Conservation (phyloP, 768 basidiomycete genomes). For the Lactifluus volemus region DNA sequence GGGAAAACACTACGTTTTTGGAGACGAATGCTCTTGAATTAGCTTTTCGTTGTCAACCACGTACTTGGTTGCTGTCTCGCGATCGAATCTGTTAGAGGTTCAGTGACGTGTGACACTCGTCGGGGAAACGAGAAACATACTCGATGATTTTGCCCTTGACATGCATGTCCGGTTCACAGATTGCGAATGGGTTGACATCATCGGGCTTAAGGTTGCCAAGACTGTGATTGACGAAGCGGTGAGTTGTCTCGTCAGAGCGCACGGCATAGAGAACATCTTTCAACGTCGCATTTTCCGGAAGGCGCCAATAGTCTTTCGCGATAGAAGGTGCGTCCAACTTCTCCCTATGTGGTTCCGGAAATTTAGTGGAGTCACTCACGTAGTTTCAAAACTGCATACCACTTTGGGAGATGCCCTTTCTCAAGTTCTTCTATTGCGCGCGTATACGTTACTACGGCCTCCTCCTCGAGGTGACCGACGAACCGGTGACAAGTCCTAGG, state of each 20-base stretch:
- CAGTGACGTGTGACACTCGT: slow-evolving; percentile 6
- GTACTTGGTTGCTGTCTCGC: slow-evolving; percentile 11
- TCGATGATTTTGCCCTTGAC: slow-evolving; percentile 69
- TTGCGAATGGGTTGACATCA: slow-evolving; percentile 86
- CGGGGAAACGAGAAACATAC: slow-evolving; percentile 28
- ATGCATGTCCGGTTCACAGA: slow-evolving; percentile 82
- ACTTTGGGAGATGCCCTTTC: slow-evolving; percentile 70
- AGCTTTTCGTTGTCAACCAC: slow-evolving; percentile 8
- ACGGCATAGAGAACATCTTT: slow-evolving; percentile 89
- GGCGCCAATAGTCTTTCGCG: slow-evolving; percentile 93
- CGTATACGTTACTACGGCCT: slow-evolving; percentile 89
- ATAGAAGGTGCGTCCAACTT: slow-evolving; percentile 74
- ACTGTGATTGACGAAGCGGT: slow-evolving; percentile 94
- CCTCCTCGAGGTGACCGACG: slow-evolving; percentile 89
- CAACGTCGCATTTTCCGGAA: slow-evolving; percentile 61
- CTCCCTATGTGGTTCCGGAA: slow-evolving; percentile 34
- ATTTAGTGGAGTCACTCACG: background rate
- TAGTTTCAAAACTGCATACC: slow-evolving; percentile 34
- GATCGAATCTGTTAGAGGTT: slow-evolving; percentile 7
- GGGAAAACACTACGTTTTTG: background rate
- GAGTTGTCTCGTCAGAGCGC: slow-evolving; percentile 86
- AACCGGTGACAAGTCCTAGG: slow-evolving; percentile 80
- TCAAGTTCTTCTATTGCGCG: slow-evolving; percentile 79
- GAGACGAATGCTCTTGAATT: slow-evolving; percentile 3
- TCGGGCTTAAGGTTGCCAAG: slow-evolving; percentile 74